A percentile compares a stretch with the other conserved stretches of the same genome.
These are phyloP conservation scores for Saccharomycopsis sp. DNA, from an alignment of 805 yeast species.

Conservation along the genomic window DNA sequence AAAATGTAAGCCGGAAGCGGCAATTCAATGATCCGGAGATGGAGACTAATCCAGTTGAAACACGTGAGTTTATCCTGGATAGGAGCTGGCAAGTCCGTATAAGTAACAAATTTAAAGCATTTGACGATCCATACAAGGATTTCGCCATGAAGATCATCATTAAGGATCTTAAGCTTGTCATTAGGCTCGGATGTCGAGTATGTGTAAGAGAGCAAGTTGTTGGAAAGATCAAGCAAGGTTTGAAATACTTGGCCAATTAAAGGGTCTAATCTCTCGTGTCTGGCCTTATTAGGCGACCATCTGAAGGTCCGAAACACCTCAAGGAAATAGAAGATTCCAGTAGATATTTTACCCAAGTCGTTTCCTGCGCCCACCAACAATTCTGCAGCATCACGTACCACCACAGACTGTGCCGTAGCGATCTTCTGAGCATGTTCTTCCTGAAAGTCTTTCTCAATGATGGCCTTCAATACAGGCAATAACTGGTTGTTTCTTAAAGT, in stretches of 20 bases:
- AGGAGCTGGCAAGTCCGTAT: conserved; percentile 61
- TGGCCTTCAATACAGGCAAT: conserved; percentile 45
- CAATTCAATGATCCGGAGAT: conserved; percentile 58
- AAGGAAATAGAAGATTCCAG: conserved; percentile 64
- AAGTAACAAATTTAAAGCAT: conserved; percentile 69
- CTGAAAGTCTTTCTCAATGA: conserved; percentile 39
- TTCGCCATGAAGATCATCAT: conserved; percentile 47
- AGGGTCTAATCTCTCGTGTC: conserved; percentile 44
- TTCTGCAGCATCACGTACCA: conserved; percentile 40
- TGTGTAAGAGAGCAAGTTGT: conserved; percentile 34
- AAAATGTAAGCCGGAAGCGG: conserved; percentile 48
- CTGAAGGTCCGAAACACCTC: conserved; percentile 67
- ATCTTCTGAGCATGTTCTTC: not conserved
- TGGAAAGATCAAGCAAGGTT: conserved; percentile 58
- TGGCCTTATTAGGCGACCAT: conserved; percentile 56
- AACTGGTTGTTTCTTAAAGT: conserved; percentile 31
- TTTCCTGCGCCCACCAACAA: conserved; percentile 39
- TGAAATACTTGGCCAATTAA: conserved; percentile 58
- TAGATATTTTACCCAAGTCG: conserved; percentile 34
- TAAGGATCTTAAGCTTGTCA: conserved; percentile 29
- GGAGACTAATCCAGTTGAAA: conserved; percentile 70
- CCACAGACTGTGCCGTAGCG: conserved; percentile 45
- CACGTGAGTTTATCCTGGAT: conserved; percentile 48
- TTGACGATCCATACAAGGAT: conserved; percentile 70
- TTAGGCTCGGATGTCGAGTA: conserved; percentile 20